Base-by-base conservation (phyloP, 441 rosid species). In the Geranium incanum region DNA sequence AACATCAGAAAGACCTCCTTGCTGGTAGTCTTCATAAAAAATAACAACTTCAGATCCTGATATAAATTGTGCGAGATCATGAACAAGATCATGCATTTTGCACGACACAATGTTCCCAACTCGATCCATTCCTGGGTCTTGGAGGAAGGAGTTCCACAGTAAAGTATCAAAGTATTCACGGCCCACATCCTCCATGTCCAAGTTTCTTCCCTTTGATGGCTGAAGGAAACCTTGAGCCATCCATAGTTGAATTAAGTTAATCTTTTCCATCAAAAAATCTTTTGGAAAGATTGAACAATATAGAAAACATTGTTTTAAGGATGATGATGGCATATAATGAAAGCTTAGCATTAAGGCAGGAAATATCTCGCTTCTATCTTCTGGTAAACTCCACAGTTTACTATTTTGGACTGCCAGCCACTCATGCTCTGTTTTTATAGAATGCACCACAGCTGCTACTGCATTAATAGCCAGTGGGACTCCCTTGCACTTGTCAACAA, bases 201-300 rank as follows among this genome's bases (percentile, higher is more conserved):
- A 12, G 1, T 33, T 1, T 3, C 9, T 16, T 41, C 13, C 18
- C 4, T 28, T 6, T 13, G 71, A 6, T 3, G 45, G 52, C 1
- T 28, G 59, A 28, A 74, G 62, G 7, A 74, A 68, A 3, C 76
- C 76, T 33, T 68, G 72, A 5, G 72, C 72, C 68, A 73, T 68
- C 76, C 76, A 68, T 1, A 73, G n/a, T 9, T 15, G 76, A 23
- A 73, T 41, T 59, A 59, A n/a, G 13, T 18, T 1, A 57, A 60
- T 60, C 67, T 62, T 59, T 0, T 68, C 39, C 7, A 73, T 16
- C 16, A 4, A 6, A 57, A 2, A 55, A 39, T 13, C 76, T 16
- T 73, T 60, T 3, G 76, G 76, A 38, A 73, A 68, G 13, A 67
- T 13, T 19, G 71, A 67, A 43, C 76, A 67, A 60, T 36, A 73